These are phyloP conservation scores for Hymenoscyphus repandus DNA, from an alignment of 2,329 filamentous ascomycete species.

Conservation along the genomic window DNA sequence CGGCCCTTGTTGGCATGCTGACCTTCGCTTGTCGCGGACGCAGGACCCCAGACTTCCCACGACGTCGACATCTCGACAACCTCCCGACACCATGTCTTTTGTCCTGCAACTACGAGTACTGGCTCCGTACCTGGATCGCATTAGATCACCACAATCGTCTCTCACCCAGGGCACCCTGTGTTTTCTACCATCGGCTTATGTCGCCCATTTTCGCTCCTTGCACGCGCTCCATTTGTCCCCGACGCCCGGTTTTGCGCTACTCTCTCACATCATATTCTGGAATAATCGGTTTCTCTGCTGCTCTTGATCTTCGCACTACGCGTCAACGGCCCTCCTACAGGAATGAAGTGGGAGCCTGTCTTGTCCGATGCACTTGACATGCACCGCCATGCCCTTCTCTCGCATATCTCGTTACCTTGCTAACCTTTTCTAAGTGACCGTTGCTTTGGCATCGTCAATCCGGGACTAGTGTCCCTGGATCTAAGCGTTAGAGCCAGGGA, in stretches of 20 bases:
- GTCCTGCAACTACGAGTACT: not conserved
- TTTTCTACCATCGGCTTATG: not conserved
- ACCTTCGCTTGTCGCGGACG: constrained; percentile 5
- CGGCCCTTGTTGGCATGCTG: not conserved
- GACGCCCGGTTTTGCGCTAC: constrained; percentile 1
- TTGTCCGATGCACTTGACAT: not conserved
- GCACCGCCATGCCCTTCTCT: constrained; percentile 15
- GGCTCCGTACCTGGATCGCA: not conserved
- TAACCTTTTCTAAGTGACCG: not conserved
- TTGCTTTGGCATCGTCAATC: not conserved
- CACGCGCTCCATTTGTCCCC: not conserved
- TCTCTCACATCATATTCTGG: constrained; percentile 3
- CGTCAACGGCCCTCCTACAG: not conserved
- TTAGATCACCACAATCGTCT: not conserved
- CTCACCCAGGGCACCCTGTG: not conserved
- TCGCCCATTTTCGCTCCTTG: not conserved
- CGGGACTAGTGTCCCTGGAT: not conserved
- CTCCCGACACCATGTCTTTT: not conserved
- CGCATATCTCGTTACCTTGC: constrained; percentile 9
- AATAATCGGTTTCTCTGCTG: not conserved
- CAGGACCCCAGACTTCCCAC: not conserved
- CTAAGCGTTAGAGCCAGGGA: constrained; percentile 9
- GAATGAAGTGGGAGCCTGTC: not conserved
- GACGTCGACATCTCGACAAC: not conserved
- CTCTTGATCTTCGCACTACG: not conserved